These are phyloP conservation scores for Aspergillus ruber DNA, from an alignment of 2,329 filamentous ascomycete species.

Conservation along the genomic window DNA sequence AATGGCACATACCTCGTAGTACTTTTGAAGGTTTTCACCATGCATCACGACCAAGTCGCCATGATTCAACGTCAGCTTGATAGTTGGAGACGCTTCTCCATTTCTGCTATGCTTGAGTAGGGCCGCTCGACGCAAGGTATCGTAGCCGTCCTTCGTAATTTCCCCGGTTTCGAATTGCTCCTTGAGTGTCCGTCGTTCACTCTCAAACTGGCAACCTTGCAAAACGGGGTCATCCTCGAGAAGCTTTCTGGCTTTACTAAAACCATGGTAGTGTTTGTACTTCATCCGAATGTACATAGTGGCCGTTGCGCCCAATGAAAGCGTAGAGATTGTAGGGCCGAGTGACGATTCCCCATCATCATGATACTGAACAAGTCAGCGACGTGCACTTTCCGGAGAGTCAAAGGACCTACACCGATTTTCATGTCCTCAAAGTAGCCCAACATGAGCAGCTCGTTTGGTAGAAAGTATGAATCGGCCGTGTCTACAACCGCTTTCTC, in stretches of 20 bases:
- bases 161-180: conserved; percentile 9
- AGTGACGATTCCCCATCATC: conserved; percentile 54
- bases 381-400: background rate
- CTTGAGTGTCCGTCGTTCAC: conserved; percentile 19
- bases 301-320: conserved; percentile 48
- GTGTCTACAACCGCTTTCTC: conserved; percentile 29
- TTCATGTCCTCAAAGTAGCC: conserved; percentile 52
- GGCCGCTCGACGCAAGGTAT: conserved; percentile 13
- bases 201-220: conserved; percentile 21
- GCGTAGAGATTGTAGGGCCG: conserved; percentile 50
- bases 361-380: conserved; percentile 40
- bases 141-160: conserved; percentile 18
- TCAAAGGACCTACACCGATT: conserved; percentile 38
- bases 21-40: conserved; percentile 48
- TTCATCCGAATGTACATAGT: conserved; percentile 53
- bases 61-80: conserved; percentile 47
- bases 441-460: conserved; percentile 52
- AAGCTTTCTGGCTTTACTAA: conserved; percentile 11
- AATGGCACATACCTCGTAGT: conserved; percentile 40
- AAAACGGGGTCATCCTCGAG: conserved; percentile 26
- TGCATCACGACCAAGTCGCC: conserved; percentile 56
- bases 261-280: conserved; percentile 38
- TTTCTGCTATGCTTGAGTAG: conserved; percentile 18
- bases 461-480: conserved; percentile 27
- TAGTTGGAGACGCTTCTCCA: conserved; percentile 22